Conservation (phyloP, 768 basidiomycete species). For the Termitomyces sp. region DNA sequence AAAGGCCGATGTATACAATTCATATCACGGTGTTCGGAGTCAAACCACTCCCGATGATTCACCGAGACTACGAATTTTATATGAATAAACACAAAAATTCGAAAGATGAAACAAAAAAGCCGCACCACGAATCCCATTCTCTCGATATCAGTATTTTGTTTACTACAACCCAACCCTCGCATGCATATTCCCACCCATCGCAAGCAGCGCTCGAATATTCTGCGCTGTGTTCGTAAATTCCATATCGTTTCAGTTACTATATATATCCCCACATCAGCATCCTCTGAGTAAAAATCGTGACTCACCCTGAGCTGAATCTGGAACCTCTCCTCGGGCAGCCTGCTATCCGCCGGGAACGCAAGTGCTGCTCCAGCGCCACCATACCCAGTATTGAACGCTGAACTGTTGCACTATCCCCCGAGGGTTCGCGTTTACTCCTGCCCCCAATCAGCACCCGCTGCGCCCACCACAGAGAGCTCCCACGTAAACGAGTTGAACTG, state of each 20-base stretch:
- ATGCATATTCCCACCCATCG: slow-evolving; percentile 93
- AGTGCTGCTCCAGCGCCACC: slow-evolving; percentile 31
- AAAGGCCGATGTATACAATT: too few species aligned
- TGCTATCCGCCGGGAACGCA: slow-evolving; percentile 57
- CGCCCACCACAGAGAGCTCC: background rate
- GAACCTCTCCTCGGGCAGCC: slow-evolving; percentile 90
- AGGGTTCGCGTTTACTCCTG: slow-evolving; percentile 26
- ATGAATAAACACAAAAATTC: too few species aligned
- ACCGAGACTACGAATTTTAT: too few species aligned
- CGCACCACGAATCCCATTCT: too few species aligned
- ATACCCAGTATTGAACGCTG: slow-evolving; percentile 27
- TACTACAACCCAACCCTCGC: slow-evolving; percentile 63
- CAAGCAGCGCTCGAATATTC: slow-evolving; percentile 87
- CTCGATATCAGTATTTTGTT: too few species aligned
- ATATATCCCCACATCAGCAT: background rate
- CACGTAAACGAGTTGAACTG: slow-evolving; percentile 19
- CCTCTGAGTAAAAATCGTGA: slow-evolving; percentile 1
- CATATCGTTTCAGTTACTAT: slow-evolving; percentile 93
- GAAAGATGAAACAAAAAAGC: too few species aligned
- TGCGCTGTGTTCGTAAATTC: slow-evolving; percentile 86
- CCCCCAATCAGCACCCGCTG: slow-evolving; percentile 10
- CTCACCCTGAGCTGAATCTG: slow-evolving; percentile 78
- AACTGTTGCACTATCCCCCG: slow-evolving; percentile 44
- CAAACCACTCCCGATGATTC: too few species aligned
- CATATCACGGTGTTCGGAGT: too few species aligned